phyloP scores from a whole-genome alignment of 306 rosid genomes.

The Acacia melanoxylon region DNA sequence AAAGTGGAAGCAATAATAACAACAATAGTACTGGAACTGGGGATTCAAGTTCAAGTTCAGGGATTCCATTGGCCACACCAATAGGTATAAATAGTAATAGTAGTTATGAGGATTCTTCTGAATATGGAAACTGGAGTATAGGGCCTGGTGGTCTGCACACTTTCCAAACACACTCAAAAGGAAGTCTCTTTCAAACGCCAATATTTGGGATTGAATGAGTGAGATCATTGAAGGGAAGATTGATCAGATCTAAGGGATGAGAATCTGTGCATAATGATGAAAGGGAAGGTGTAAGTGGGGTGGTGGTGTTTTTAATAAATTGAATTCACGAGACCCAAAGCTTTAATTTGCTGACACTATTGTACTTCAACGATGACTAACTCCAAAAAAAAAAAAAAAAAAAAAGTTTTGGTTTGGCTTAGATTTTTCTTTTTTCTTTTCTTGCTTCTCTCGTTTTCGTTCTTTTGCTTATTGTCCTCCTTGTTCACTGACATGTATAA shows the following conservation, averaged over 20 bases:
- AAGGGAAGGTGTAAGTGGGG: conserved; percentile 16
- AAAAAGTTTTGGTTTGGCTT: conserved; percentile 35
- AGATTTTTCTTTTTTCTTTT: conserved; percentile 25
- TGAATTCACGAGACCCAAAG: neutral
- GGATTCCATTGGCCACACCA: conserved; percentile 49
- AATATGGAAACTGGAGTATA: conserved; percentile 61
- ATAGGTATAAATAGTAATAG: conserved; percentile 38
- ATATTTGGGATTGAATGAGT: conserved; percentile 82
- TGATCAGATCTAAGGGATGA: conserved; percentile 19
- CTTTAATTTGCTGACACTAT: neutral
- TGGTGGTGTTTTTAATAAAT: conserved; percentile 3
- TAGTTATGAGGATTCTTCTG: conserved; percentile 46
- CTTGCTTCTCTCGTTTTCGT: neutral
- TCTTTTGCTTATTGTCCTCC: neutral
- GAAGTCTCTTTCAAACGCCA: conserved; percentile 84
- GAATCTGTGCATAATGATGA: conserved; percentile 56
- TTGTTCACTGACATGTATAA: neutral
- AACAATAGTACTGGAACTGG: neutral
- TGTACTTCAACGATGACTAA: conserved; percentile 35
- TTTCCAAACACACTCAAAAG: conserved; percentile 70
- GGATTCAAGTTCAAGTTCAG: conserved; percentile 25
- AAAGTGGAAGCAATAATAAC: conserved; percentile 19
- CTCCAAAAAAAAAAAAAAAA: conserved; percentile 23
- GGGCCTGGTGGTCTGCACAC: conserved; percentile 54
- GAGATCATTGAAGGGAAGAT: neutral